Base-by-base conservation (phyloP, 257 asterid species). In the Salvia splendens region DNA sequence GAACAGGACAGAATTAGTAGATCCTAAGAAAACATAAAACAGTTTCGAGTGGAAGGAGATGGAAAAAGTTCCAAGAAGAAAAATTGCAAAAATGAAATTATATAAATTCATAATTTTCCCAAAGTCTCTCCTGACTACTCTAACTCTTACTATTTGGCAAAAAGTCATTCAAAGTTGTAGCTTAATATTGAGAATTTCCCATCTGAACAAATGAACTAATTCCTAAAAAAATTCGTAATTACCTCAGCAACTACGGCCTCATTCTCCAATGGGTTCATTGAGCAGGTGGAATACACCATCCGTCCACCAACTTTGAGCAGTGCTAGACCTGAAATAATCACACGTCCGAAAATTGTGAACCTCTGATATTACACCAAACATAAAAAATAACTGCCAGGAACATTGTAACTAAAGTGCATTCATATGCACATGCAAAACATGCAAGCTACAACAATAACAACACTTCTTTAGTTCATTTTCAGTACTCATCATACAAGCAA, bases 161-260 rank as follows among this genome's bases (percentile, higher is more conserved):
- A 65, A 62, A 64, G 28, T 51, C 3, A 76, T 50, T 15, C 9
- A 41, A 12, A 45, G 64, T 32, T 32, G 47, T 66, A 6, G 12
- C 51, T 60, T 54, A 43, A 30, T 52, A 56, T 56, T 4, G 61
- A 67, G 61, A 62, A 9, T 63, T 3, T 28, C 67, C 69, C 43
- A 49, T 74, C 43, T 64, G 64, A 62, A 67, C 5, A 36, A 68
- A 57, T 70, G 58, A 40, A 38, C 8, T 45, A 30, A n/a, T 56
- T 73, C 45, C 32, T 61, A 56, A 32, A 8, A 71, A 55, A 38
- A 65, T 40, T 61, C 60, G 51, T 14, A 71, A 71, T 57, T 89
- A 89, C 96, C 93, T 92, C 98, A 0, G 97, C 87, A 67, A 93
- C 98, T 57, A 88, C 98, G 65, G 98, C 96, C 80, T 93, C 97